Evolutionary conservation across 176 grass and related monocot genomes (phyloP), one percentile per base, ranked within the genome.

Genomic region (Ananas comosus): DNA sequence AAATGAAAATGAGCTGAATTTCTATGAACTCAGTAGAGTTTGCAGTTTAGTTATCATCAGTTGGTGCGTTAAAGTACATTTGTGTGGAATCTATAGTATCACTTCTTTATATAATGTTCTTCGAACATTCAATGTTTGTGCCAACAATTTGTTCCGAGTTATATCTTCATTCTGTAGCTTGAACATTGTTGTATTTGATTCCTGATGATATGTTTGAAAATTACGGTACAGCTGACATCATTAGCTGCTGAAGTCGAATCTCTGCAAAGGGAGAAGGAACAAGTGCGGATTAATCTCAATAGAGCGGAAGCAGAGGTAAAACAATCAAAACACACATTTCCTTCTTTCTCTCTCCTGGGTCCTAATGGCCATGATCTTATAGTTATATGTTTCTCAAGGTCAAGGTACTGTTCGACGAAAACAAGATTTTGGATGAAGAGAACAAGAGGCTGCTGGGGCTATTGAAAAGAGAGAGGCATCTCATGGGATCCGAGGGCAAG

Each of bases 221-320:
- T 42, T 42, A 42, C 33, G 4, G 33, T 42, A 42, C 33, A 92
- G 94, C 42, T 88, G 63, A 75, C 78, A 51, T 58, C 78, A 19
- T 53, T 92, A 50, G 67, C 51, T 27, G 77, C 51, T 33, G 64
- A 88, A 85, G 77, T 92, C 10, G 50, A 90, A 77, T 81, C 73
- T 23, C 72, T 97, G 66, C 77, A 80, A 23, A 90, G 79, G 48
- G 86, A 97, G 50, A 97, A 90, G 71, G 89, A 97, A 51, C 49
- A 85, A 66, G 25, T 92, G 11, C 83, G 48, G 25, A 77, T 79
- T 69, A 97, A 97, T 74, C 94, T 97, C 21, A 66, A 82, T 65
- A 92, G 59, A 84, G 89, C 89, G 69, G 94, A 97, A 70, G 89
- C 83, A 9, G 94, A 97, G 94, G 94, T 97, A 79, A 78, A 49